Evolutionary conservation across 2,329 filamentous ascomycete species (phyloP), one percentile per base, ranked within the genome.

Genomic region (Grosmannia serpens): DNA sequence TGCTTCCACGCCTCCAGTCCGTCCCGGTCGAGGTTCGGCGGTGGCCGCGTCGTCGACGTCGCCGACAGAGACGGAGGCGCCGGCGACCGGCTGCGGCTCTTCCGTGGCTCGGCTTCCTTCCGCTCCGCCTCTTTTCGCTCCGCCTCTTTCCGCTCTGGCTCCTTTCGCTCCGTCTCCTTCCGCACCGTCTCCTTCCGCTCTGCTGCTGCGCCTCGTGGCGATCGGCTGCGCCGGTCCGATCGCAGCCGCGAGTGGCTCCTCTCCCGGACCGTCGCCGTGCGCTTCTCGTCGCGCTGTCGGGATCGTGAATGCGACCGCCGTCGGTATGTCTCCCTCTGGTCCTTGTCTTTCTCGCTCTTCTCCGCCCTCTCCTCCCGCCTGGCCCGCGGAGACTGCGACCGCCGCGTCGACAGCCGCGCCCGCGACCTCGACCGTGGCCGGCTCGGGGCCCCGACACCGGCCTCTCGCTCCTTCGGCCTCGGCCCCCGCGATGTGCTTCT

Each of bases 1-100:
- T 80, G 77, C 67, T 85, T 85, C 75, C 80, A 80, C 20, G 75
- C 76, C 64, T 83, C 80, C 29, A 75, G 71, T 47, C 75, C 76
- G n/a, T 77, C 74, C 54, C 76, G 76, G 59, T 72, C 77, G 24
- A 74, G 68, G 20, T 68, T 70, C 1, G 73, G 70, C 2, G 73
- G 70, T 1, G 74, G 72, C 33, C 72, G 70, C 5, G 68, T 65
- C 10, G 67, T 57, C 1, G 59, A 54, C 2, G 61, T 58, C 7
- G 57, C 53, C n/a, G 33, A 51, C 7, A 17, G 9, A 13, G 35
- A 26, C 51, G n/a, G 17, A 10, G 33, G 22, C 29, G 17, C 24
- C 26, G 55, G 44, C 31, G 75, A 74, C 31, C 75, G 75, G 27
- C 78, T 78, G 24, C 75, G 73, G 62, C 75, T 78, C 58, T 68